A percentile compares a stretch with the other conserved stretches of the same genome.
These are phyloP conservation scores for Fraxinus sp. DNA, from an alignment of 305 asterid genomes.

Conservation along the genomic window DNA sequence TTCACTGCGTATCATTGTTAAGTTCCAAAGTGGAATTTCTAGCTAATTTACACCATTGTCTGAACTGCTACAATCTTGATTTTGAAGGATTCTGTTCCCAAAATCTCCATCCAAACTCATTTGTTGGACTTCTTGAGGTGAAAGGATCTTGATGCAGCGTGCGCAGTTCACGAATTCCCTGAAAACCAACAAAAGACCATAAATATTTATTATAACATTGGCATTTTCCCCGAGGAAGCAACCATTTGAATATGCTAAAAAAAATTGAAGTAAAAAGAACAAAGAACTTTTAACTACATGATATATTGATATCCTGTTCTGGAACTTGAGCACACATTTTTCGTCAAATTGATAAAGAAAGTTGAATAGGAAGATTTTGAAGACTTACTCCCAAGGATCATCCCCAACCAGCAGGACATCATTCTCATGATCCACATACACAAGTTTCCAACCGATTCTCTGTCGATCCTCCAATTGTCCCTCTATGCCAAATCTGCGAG, in stretches of 20 bases:
- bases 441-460: constrained; percentile 60
- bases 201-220: not conserved
- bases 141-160: not conserved
- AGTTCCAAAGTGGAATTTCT: not conserved
- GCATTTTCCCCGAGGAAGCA: not conserved
- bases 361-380: not conserved
- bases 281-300: not conserved
- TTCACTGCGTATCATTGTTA: not conserved
- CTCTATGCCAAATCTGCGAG: constrained; percentile 95
- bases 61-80: not conserved
- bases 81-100: not conserved
- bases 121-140: not conserved
- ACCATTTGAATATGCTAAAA: not conserved
- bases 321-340: not conserved
- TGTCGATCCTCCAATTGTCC: constrained; percentile 91
- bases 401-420: constrained; percentile 93
- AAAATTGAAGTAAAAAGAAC: not conserved
- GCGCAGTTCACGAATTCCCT: not conserved
- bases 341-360: not conserved
- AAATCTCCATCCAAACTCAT: not conserved
- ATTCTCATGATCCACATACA: constrained; percentile 67
- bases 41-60: not conserved
- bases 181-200: not conserved
- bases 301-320: not conserved
- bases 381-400: constrained; percentile 98